These are phyloP conservation scores for Camelina neglecta DNA, from an alignment of 345 rosid genomes.

Conservation along the genomic window DNA sequence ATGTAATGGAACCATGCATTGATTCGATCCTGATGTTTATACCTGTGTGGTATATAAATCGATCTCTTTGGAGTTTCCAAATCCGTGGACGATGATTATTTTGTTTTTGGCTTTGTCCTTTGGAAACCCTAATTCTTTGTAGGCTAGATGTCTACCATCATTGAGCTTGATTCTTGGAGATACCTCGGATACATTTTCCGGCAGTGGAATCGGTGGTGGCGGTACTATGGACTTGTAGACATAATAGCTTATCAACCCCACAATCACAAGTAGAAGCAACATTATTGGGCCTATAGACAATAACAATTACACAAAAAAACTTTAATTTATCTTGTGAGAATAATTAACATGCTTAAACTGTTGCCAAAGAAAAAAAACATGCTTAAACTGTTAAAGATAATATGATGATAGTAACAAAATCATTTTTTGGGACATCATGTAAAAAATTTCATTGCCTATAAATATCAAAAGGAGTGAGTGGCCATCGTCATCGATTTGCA, in stretches of 20 bases:
- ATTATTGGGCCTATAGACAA: conserved; percentile 13
- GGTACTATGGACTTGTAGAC: conserved; percentile 28
- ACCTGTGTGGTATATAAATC: conserved; percentile 39
- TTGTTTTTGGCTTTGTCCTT: conserved; percentile 51
- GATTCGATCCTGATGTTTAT: background rate
- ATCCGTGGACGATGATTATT: conserved; percentile 54
- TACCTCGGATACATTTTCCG: conserved; percentile 32
- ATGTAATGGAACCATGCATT: background rate
- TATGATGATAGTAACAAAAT: background rate
- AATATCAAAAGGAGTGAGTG: background rate
- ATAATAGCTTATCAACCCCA: conserved; percentile 27
- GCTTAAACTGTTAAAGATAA: background rate
- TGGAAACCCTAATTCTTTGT: conserved; percentile 56
- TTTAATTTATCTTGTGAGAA: background rate
- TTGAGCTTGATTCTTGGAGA: conserved; percentile 56
- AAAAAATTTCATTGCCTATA: background rate
- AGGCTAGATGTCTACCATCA: conserved; percentile 65
- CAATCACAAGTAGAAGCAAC: conserved; percentile 19
- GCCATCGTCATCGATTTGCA: background rate
- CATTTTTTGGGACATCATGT: background rate
- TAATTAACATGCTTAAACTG: background rate
- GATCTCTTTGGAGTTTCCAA: conserved; percentile 30
- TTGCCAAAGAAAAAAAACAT: background rate
- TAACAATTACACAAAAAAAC: background rate
- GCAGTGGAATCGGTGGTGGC: conserved; percentile 31